These are phyloP conservation scores for Linnemannia hyalina DNA, from an alignment of 192 early-diverging fungal species.

Conservation along the genomic window DNA sequence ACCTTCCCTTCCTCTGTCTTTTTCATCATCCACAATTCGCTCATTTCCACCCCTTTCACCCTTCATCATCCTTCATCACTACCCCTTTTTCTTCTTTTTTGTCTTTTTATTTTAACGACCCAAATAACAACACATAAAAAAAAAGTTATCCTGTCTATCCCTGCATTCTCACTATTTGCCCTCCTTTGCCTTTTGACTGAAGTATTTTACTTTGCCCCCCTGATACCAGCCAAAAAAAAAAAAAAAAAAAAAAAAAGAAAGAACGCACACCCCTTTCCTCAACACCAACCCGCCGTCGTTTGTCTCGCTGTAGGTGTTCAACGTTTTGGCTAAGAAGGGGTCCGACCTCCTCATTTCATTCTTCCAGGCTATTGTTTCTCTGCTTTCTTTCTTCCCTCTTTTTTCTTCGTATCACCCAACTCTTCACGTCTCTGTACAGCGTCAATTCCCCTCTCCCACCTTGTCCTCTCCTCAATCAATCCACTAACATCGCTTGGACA, in stretches of 20 bases:
- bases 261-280: neutral
- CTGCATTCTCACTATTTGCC: neutral
- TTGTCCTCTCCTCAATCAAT: neutral
- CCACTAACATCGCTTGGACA: neutral
- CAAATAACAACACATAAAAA: conserved; percentile 1
- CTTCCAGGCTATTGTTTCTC: neutral
- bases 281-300: neutral
- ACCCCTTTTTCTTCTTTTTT: neutral
- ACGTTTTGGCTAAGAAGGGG: neutral
- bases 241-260: conserved; percentile 7
- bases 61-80: neutral
- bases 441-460: neutral
- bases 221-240: neutral
- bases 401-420: neutral
- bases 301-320: conserved; percentile 5
- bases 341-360: neutral
- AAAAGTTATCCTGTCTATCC: neutral
- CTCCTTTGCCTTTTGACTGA: neutral
- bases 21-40: neutral
- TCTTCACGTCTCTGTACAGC: neutral
- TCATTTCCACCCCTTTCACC: conserved; percentile 3
- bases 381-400: conserved; percentile 1
- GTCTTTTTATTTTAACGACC: conserved; percentile 6
- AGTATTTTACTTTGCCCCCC: neutral
- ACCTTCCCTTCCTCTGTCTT: neutral